phyloP scores from a whole-genome alignment of 2,329 filamentous ascomycete species.

The Aspergillus calidoustus region DNA sequence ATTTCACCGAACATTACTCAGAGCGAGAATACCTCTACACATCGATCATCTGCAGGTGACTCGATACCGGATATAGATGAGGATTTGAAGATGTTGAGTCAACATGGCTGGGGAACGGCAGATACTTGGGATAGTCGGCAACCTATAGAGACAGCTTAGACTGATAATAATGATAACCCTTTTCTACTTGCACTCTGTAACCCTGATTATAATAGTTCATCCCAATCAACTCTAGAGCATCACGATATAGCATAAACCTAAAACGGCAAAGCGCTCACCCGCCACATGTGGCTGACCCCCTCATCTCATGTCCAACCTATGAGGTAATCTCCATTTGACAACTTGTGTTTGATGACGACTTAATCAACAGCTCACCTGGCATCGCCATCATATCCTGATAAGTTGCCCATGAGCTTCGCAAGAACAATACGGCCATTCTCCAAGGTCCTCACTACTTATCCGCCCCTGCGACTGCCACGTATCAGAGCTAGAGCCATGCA shows the following conservation, averaged over 20 bases:
- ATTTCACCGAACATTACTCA: neutral
- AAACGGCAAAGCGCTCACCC: neutral
- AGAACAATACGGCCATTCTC: constrained; percentile 29
- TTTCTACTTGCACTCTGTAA: neutral
- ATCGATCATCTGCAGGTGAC: neutral
- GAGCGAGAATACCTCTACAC: neutral
- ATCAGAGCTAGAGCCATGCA: constrained; percentile 50
- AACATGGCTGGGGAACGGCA: constrained; percentile 35
- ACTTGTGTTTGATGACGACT: neutral
- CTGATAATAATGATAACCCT: neutral
- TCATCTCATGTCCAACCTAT: constrained; percentile 9
- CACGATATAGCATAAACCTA: neutral
- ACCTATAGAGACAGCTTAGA: neutral
- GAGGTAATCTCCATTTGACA: constrained; percentile 16
- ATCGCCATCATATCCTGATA: neutral
- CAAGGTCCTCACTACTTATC: constrained; percentile 12
- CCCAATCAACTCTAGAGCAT: neutral
- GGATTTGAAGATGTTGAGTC: constrained; percentile 28
- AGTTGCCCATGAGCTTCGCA: constrained; percentile 36
- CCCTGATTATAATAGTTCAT: neutral
- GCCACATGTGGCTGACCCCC: constrained; percentile 1
- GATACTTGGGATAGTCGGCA: constrained; percentile 38
- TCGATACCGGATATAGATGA: constrained; percentile 12
- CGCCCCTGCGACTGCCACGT: constrained; percentile 14
- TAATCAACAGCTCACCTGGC: neutral